Evolutionary conservation across 768 basidiomycete species (phyloP).

Genomic region (Termitomyces sp.): DNA sequence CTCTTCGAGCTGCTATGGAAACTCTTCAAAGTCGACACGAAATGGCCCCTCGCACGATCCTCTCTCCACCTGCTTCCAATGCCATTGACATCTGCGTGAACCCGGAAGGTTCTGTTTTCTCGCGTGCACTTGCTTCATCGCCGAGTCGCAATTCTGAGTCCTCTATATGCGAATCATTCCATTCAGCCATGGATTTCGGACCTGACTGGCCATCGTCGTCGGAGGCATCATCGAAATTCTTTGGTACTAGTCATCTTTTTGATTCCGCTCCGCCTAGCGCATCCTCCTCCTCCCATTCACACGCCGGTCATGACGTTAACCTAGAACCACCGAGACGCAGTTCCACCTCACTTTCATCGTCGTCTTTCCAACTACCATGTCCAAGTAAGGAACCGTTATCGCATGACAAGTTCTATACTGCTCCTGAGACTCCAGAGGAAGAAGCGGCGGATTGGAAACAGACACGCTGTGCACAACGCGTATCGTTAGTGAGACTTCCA

Average conservation of each 20-base stretch:
- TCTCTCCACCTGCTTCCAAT: slow-evolving; percentile 25
- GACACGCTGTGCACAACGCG: slow-evolving; percentile 79
- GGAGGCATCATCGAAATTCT: slow-evolving; percentile 27
- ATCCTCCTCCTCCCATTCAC: slow-evolving; percentile 25
- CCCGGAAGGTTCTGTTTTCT: background rate
- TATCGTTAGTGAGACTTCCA: slow-evolving; percentile 74
- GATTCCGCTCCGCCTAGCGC: slow-evolving; percentile 31
- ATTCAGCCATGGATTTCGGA: slow-evolving; percentile 58
- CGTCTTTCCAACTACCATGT: slow-evolving; percentile 7
- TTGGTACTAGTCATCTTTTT: slow-evolving; percentile 22
- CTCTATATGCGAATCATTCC: slow-evolving; percentile 54
- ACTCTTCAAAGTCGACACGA: slow-evolving; percentile 45
- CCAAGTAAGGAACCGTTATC: slow-evolving; percentile 15
- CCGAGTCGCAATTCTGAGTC: slow-evolving; percentile 35
- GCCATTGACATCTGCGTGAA: background rate
- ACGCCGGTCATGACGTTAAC: slow-evolving; percentile 17
- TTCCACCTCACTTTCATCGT: slow-evolving; percentile 1
- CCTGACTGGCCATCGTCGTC: slow-evolving; percentile 43
- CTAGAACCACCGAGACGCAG: slow-evolving; percentile 2
- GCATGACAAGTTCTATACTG: slow-evolving; percentile 43
- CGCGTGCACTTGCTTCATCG: slow-evolving; percentile 15
- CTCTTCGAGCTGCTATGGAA: slow-evolving; percentile 66
- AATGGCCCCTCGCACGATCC: slow-evolving; percentile 29
- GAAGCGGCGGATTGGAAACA: slow-evolving; percentile 87
- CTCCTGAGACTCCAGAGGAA: slow-evolving; percentile 47